Evolutionary conservation across 768 basidiomycete genomes (phyloP), one percentile per base, ranked within the genome.

Genomic region (Trametes coccinea): DNA sequence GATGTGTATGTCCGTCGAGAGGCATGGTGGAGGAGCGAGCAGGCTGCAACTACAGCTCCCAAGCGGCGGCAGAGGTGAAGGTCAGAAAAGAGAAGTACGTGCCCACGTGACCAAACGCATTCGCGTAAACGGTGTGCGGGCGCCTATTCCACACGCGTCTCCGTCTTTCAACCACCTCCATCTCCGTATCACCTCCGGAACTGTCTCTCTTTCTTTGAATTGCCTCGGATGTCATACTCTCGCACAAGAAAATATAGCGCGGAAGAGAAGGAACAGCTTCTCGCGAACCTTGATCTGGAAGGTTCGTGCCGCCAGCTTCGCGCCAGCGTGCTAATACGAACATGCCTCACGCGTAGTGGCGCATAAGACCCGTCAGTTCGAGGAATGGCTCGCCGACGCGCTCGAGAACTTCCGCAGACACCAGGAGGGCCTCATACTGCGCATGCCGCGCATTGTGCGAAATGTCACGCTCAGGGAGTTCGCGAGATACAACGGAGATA

Each of bases 221-320:
- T 27, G 4, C 22, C 47, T 17, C n/a, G n/a, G 13, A 64, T 64
- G 58, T 60, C 62, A 10, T 43, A 48, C 4, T 60, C 62, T 39
- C 47, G 62, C 2, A 45, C 54, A n/a, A 52, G 74, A 16, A 79
- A 75, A 65, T 84, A 79, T 69, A 84, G 80, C 7, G 74, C 78
- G 4, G 89, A 91, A 67, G 89, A 92, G 75, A 92, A 92, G 64
- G 77, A 82, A 30, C 88, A 92, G 63, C 80, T 92, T 2, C 76
- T 92, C 43, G 82, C 82, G 48, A 93, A 93, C 72, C 80, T 93
- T 52, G 89, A 92, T 64, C 84, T 92, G 63, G 91, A 93, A 83
- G 88, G 90, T 89, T 66, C 11, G 74, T 67, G 45, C 46, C 27
- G 27, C 37, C 27, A 43, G 31, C 34, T n/a, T 27, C 17, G 33